Evolutionary conservation across 192 early-diverging fungal genomes (phyloP), one percentile per base, ranked within the genome.

Genomic region (Backusella westeae): DNA sequence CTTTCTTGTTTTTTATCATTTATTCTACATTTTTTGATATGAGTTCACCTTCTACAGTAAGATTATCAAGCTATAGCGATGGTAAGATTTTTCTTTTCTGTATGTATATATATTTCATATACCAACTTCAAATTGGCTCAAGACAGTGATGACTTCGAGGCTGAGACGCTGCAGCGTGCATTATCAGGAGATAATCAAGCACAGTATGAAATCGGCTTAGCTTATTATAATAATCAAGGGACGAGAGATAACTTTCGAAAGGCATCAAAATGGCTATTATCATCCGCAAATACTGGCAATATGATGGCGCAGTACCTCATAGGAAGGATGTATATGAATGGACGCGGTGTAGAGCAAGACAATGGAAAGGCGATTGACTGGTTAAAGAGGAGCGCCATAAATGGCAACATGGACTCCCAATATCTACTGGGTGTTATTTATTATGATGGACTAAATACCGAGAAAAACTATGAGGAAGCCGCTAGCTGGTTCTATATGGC

Each of bases 281-380:
- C 26, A 29, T 63, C 56, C 12, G 56, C 56, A 63, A 63, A 63
- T 63, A 63, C 23, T 9, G 23, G 56, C 2, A 63, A 63, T 29
- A 63, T 29, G 56, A 63, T 63, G 56, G 56, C 56, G 21, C 56
- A 63, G 56, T 63, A 63, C 4, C 56, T 63, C 23, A 29, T 63
- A 29, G 56, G 56, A 63, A 63, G 56, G 26, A 63, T 63, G 56
- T 29, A 63, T 63, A 63, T 63, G 56, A 63, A 26, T 63, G 56
- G 56, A 63, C 56, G 23, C 10, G 56, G 56, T 63, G 56, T 63
- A 23, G 56, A 63, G 10, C 56, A 63, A 29, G 23, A 63, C 29
- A 29, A 63, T 26, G 56, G 29, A 63, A 63, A 63, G 9, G 56
- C 56, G 8, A 63, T 63, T 26, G 56, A 63, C 56, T 63, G 56